Percentiles rank a stretch among this genome's conserved stretches.
phyloP scores from a whole-genome alignment of 2,329 filamentous ascomycete species.

The Hymenoscyphus fructigenus region DNA sequence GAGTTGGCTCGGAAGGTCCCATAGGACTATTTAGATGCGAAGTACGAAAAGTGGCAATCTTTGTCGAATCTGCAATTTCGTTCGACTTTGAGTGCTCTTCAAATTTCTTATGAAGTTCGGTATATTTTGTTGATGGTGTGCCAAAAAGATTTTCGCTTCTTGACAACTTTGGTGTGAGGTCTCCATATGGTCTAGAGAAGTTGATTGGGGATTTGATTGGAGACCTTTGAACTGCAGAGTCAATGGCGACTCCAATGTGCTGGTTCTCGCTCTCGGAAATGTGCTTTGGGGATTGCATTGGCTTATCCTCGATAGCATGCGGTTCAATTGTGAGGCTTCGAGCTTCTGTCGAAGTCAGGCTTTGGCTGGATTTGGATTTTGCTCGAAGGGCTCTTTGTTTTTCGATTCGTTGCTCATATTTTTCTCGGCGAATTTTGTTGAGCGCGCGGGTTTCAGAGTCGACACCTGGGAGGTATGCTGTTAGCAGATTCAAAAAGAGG shows the following conservation, averaged over 20 bases:
- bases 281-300: neutral
- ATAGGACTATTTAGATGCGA: neutral
- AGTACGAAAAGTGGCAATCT: neutral
- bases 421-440: neutral
- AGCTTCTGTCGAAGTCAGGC: neutral
- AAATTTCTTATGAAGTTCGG: neutral
- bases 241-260: neutral
- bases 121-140: neutral
- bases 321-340: neutral
- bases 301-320: neutral
- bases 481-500: constrained; percentile 30
- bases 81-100: neutral
- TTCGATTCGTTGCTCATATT: neutral
- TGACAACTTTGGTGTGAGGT: neutral
- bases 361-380: neutral
- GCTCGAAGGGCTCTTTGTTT: neutral
- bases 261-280: neutral
- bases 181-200: constrained; percentile 4
- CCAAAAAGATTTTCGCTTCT: neutral
- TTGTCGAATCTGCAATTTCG: neutral
- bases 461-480: constrained; percentile 27
- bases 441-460: constrained; percentile 38
- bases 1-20: neutral
- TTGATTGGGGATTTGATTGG: neutral
- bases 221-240: neutral